Conservation (phyloP, 352 stramenopile genomes). For the Phytophthora sp. region DNA sequence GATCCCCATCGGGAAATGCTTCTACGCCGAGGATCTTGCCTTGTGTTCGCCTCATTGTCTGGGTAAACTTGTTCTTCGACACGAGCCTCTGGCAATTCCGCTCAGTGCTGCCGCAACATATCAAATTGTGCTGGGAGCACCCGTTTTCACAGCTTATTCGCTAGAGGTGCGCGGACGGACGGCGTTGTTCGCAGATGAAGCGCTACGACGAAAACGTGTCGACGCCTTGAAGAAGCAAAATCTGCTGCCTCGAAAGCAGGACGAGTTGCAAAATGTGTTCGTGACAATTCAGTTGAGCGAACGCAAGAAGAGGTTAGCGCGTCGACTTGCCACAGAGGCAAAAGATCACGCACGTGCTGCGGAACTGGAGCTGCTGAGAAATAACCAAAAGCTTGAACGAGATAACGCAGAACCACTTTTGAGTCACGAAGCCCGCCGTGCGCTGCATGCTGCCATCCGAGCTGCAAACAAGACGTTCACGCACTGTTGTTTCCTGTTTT, state of each 20-base stretch:
- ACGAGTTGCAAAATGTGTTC: conserved; percentile 74
- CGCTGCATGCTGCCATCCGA: conserved; percentile 49
- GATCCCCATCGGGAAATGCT: conserved; percentile 64
- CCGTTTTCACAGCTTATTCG: conserved; percentile 73
- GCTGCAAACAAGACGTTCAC: conserved; percentile 54
- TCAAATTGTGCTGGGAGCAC: conserved; percentile 76
- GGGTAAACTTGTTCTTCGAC: conserved; percentile 67
- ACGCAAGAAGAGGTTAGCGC: conserved; percentile 64
- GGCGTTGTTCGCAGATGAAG: conserved; percentile 54
- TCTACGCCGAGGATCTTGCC: conserved; percentile 54
- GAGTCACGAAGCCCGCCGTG: conserved; percentile 44
- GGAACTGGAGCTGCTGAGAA: conserved; percentile 58
- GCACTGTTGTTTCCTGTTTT: conserved; percentile 68
- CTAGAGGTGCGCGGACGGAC: conserved; percentile 59
- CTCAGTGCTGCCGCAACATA: conserved; percentile 59
- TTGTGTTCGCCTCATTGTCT: conserved; percentile 71
- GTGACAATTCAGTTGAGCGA: conserved; percentile 74
- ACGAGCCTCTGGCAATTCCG: conserved; percentile 63
- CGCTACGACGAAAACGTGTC: conserved; percentile 51
- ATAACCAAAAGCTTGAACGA: conserved; percentile 52
- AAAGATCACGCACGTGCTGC: conserved; percentile 52
- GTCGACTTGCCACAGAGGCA: conserved; percentile 51
- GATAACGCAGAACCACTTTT: conserved; percentile 51
- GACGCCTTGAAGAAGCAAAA: conserved; percentile 76
- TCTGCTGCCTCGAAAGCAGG: conserved; percentile 56